phyloP scores from a whole-genome alignment of 805 yeast species.

The Metschnikowia kunwiensis region DNA sequence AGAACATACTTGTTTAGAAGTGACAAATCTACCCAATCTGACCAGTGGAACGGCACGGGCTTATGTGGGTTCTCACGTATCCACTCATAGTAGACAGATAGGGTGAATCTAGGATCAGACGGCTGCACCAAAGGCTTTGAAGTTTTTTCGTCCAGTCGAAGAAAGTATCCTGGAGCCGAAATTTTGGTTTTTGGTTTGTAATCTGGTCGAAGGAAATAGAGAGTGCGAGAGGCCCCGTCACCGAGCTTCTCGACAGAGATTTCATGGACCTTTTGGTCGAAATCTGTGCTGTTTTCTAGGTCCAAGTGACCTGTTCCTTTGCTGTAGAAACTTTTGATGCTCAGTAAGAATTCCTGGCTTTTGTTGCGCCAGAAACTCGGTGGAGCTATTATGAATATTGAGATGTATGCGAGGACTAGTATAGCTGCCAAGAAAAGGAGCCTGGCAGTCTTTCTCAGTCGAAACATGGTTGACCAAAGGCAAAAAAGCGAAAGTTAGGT shows the following conservation, averaged over 20 bases:
- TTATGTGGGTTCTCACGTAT: conserved; percentile 7
- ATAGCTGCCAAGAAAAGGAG: neutral
- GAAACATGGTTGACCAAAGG: too few relatives aligned
- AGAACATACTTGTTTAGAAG: conserved; percentile 14
- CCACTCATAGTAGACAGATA: conserved; percentile 19
- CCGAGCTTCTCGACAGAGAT: conserved; percentile 7
- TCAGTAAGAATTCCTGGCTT: neutral
- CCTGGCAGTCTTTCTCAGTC: neutral
- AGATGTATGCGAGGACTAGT: neutral
- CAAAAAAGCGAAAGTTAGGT: too few relatives aligned
- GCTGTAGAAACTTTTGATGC: neutral
- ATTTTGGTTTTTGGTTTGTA: conserved; percentile 9
- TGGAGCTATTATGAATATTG: neutral
- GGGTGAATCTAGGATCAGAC: conserved; percentile 23
- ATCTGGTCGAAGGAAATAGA: conserved; percentile 10
- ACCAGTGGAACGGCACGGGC: conserved; percentile 21
- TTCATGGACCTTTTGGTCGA: neutral
- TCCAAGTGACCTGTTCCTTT: too few relatives aligned
- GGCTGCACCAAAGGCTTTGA: conserved; percentile 14
- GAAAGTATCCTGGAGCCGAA: conserved; percentile 6
- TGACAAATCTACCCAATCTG: conserved; percentile 19
- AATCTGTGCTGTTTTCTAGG: conserved; percentile 5
- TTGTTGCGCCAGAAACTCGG: neutral
- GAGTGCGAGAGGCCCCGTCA: conserved; percentile 1
- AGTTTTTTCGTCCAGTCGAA: neutral